Evolutionary conservation across 169 alveolate genomes (phyloP).

Genomic region (Cryptosporidium baileyi): DNA sequence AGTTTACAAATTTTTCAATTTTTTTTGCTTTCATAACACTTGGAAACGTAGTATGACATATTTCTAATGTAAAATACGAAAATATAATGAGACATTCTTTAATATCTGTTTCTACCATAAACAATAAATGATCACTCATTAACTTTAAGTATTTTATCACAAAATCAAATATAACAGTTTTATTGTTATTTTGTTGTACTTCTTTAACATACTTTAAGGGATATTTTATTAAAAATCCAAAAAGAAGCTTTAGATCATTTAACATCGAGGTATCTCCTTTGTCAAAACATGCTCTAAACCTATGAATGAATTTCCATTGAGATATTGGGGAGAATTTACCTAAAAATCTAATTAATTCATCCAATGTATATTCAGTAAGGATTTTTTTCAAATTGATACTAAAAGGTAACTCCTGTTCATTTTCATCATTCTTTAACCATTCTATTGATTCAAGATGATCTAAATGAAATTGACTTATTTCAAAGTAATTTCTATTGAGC

Average conservation of each 20-base stretch:
- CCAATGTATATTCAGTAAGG: background rate
- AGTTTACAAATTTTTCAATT: slow-evolving; percentile 14
- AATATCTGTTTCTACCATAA: slow-evolving; percentile 34
- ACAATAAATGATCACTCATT: slow-evolving; percentile 42
- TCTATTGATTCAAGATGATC: background rate
- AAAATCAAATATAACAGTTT: background rate
- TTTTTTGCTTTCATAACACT: background rate
- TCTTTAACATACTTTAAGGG: background rate
- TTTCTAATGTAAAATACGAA: slow-evolving; percentile 34
- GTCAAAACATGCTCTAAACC: slow-evolving; percentile 51
- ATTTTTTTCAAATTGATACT: slow-evolving; percentile 8
- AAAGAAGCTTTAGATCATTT: slow-evolving; percentile 33
- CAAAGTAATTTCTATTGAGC: background rate
- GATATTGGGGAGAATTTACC: slow-evolving; percentile 37
- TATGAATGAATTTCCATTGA: slow-evolving; percentile 44
- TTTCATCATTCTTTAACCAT: slow-evolving; percentile 46
- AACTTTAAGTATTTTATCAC: slow-evolving; percentile 15
- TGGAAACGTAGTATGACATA: slow-evolving; percentile 55
- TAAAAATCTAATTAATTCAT: background rate
- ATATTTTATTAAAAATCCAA: slow-evolving; percentile 28
- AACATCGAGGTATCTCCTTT: slow-evolving; percentile 41
- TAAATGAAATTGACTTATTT: background rate
- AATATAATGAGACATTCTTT: slow-evolving; percentile 31
- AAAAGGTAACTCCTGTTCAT: slow-evolving; percentile 7
- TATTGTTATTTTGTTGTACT: background rate